These are phyloP conservation scores for Talaromyces marneffei DNA, from an alignment of 2,329 filamentous ascomycete species.

Conservation along the genomic window DNA sequence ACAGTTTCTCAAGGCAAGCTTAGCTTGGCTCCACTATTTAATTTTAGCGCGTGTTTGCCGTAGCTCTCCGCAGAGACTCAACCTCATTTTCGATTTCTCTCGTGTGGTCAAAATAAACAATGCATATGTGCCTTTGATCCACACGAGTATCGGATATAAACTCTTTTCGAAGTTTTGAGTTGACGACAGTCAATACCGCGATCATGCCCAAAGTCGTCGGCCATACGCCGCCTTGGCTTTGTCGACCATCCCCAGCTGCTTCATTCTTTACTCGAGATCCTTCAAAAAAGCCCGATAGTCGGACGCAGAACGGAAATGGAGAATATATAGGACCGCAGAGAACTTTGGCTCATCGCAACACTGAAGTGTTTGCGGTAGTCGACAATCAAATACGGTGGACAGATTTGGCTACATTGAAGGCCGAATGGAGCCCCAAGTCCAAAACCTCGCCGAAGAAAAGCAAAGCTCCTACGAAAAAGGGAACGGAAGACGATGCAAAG, in stretches of 20 bases:
- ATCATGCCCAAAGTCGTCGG: conserved; percentile 79
- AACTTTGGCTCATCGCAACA: conserved; percentile 73
- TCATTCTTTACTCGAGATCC: conserved; percentile 62
- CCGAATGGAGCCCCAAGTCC: conserved; percentile 43
- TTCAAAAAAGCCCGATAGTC: conserved; percentile 32
- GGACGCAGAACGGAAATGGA: conserved; percentile 22
- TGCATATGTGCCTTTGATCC: neutral
- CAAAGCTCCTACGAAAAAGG: conserved; percentile 16
- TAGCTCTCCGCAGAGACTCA: conserved; percentile 5
- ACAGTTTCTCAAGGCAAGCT: neutral
- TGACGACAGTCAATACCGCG: neutral
- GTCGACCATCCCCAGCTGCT: conserved; percentile 68
- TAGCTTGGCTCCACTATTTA: conserved; percentile 9
- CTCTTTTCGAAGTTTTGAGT: neutral
- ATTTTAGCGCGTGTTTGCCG: conserved; percentile 11
- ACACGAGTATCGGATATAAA: neutral
- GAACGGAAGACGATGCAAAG: conserved; percentile 30
- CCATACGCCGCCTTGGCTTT: conserved; percentile 84
- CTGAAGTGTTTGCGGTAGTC: conserved; percentile 81
- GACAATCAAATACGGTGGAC: conserved; percentile 91
- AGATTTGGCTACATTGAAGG: conserved; percentile 74
- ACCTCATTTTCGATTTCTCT: neutral
- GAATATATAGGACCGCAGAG: conserved; percentile 39
- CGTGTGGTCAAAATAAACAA: neutral
- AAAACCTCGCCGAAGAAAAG: conserved; percentile 27